These are phyloP conservation scores for Rhamnella rubrinervis DNA, from an alignment of 331 rosid species.

Conservation along the genomic window DNA sequence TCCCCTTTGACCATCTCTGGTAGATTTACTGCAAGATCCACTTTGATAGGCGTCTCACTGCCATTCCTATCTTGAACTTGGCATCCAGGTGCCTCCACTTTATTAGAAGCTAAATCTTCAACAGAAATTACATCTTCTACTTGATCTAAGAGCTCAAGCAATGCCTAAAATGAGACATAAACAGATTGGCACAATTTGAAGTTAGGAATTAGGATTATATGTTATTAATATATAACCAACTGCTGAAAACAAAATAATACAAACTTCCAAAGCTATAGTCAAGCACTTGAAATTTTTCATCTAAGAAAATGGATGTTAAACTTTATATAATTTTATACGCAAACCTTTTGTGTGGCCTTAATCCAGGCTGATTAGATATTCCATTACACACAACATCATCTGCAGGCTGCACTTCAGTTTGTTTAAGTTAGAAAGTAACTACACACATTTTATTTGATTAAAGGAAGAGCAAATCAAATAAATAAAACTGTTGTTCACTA, in stretches of 20 bases:
- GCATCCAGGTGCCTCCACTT: slow-evolving; percentile 32
- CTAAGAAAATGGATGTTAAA: background rate
- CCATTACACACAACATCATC: slow-evolving; percentile 40
- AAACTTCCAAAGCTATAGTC: slow-evolving; percentile 8
- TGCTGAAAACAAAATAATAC: background rate
- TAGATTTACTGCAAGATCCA: slow-evolving; percentile 23
- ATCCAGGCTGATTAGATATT: slow-evolving; percentile 45
- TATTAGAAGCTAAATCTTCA: slow-evolving; percentile 45
- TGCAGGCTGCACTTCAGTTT: slow-evolving; percentile 42
- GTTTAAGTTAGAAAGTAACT: slow-evolving; percentile 27
- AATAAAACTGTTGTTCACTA: background rate
- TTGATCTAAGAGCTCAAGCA: slow-evolving; percentile 95
- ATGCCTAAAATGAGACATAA: slow-evolving; percentile 43
- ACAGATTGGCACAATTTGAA: background rate
- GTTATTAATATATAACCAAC: background rate
- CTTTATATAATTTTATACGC: background rate
- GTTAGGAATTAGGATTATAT: background rate
- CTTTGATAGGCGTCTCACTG: slow-evolving; percentile 29
- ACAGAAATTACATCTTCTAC: slow-evolving; percentile 83
- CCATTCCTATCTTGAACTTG: slow-evolving; percentile 38
- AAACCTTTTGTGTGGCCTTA: slow-evolving; percentile 81
- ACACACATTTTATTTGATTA: slow-evolving; percentile 8
- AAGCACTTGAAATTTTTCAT: background rate
- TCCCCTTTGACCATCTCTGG: slow-evolving; percentile 20
- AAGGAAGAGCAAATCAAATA: background rate